Evolutionary conservation across 352 stramenopile genomes (phyloP), one percentile per base, ranked within the genome.

Genomic region (Pythium oligandrum): DNA sequence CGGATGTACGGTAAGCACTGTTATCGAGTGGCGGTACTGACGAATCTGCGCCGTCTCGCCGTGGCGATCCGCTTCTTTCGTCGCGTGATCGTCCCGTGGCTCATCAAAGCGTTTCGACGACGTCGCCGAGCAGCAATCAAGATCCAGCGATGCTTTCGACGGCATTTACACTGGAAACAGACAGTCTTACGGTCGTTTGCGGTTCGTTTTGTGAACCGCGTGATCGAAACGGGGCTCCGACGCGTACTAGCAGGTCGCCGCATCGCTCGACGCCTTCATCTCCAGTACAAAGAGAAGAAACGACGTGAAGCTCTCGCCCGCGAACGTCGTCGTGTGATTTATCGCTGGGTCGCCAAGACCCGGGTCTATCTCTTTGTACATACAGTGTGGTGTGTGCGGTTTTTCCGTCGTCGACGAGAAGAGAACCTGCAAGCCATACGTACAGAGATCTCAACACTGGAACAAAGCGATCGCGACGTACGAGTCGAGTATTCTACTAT

Each of bases 351-450:
- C 8, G 64, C 72, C 10, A 82, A 82, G 52, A 82, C 72, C 0
- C 60, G 66, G 5, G 67, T 82, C 3, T 66, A 66, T 48, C 33
- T 76, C 8, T 82, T 82, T 30, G 57, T 77, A 4, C 72, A 82
- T 39, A 48, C 66, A 38, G 49, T 62, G 0, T 82, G 72, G 72
- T 66, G 53, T 17, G 40, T 60, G 2, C 3, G 44, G 31, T 82
- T 69, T 69, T 68, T 82, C n/a, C 59, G 37, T 2, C 43, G 46
- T 9, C 67, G 75, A 32, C 66, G 72, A 3, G 53, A 48, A 12
- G 10, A 7, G 2, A 82, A 82, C 33, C 48, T 77, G 17, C 26
- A 36, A 5, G 49, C 30, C 6, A 67, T 71, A 61, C 55, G 52
- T 4, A 11, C 44, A 3, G 72, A 82, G 47, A 37, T 70, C 10